These are phyloP conservation scores for Spatholobus suberectus DNA, from an alignment of 306 rosid species.

Conservation along the genomic window DNA sequence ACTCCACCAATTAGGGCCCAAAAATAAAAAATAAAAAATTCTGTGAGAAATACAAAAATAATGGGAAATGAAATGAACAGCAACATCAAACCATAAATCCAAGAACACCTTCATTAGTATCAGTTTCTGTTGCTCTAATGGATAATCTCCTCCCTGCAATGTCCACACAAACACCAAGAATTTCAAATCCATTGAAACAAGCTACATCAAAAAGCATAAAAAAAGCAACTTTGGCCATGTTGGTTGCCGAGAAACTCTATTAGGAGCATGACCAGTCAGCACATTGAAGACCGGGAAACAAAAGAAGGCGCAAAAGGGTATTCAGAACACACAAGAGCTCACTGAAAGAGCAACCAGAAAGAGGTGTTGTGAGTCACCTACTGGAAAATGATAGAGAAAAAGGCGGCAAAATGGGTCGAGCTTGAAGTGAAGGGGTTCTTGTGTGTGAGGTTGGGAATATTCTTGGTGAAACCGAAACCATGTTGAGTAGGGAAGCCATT, in stretches of 20 bases:
- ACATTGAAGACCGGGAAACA: conserved; percentile 25
- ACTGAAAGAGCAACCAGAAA: conserved; percentile 33
- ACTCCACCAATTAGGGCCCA: not conserved
- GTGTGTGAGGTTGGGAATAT: conserved; percentile 22
- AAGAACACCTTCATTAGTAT: conserved; percentile 48
- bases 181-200: conserved; percentile 17
- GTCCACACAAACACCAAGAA: conserved; percentile 13
- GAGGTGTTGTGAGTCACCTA: conserved; percentile 38
- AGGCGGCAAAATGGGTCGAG: conserved; percentile 7
- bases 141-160: conserved; percentile 51
- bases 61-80: conserved; percentile 6
- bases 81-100: conserved; percentile 28
- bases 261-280: conserved; percentile 11
- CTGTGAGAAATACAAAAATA: conserved; percentile 4
- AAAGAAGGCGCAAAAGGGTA: conserved; percentile 39
- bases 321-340: not conserved
- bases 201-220: not conserved
- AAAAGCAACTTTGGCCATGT: conserved; percentile 12
- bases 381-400: conserved; percentile 37
- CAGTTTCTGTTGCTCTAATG: conserved; percentile 48
- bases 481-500: conserved; percentile 49
- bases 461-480: conserved; percentile 46
- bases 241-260: conserved; percentile 36
- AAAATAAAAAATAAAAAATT: not conserved
- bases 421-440: conserved; percentile 36